phyloP scores from a whole-genome alignment of 2,329 filamentous ascomycete species.

The Neopestalotiopsis rosae region DNA sequence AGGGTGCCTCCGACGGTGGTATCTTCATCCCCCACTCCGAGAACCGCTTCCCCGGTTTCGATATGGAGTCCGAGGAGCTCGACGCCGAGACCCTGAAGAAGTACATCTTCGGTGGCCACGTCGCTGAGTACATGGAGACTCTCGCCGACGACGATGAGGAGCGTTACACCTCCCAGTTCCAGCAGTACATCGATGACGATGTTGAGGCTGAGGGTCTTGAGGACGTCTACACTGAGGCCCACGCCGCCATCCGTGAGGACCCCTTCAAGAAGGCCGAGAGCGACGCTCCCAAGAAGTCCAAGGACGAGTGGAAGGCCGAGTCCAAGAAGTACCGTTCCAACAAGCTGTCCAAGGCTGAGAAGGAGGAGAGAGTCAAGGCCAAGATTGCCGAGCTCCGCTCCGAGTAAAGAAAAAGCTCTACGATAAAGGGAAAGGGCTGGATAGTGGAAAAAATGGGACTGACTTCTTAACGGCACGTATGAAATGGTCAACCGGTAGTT shows the following conservation, averaged over 20 bases:
- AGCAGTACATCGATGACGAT: slow-evolving; percentile 96
- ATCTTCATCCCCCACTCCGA: slow-evolving; percentile 97
- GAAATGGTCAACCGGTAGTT: slow-evolving; percentile 36
- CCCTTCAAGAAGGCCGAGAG: slow-evolving; percentile 90
- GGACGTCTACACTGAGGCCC: slow-evolving; percentile 94
- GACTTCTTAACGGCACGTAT: slow-evolving; percentile 30
- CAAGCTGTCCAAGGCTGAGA: slow-evolving; percentile 87
- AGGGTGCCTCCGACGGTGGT: slow-evolving; percentile 98
- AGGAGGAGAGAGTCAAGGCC: slow-evolving; percentile 80
- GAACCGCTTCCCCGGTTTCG: slow-evolving; percentile 99
- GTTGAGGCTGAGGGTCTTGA: slow-evolving; percentile 95
- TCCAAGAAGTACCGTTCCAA: slow-evolving; percentile 82
- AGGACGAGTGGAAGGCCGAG: slow-evolving; percentile 96
- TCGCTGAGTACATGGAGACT: slow-evolving; percentile 99
- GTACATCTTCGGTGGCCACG: slow-evolving; percentile 99
- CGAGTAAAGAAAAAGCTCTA: slow-evolving; percentile 41
- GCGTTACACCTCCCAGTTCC: slow-evolving; percentile 98
- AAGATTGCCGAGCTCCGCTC: slow-evolving; percentile 85
- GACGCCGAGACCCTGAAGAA: slow-evolving; percentile 96
- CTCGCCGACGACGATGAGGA: slow-evolving; percentile 99
- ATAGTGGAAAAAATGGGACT: slow-evolving; percentile 28
- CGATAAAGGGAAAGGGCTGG: slow-evolving; percentile 15
- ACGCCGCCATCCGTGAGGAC: slow-evolving; percentile 96
- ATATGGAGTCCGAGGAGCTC: slow-evolving; percentile 97
- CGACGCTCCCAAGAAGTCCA: slow-evolving; percentile 86